Evolutionary conservation across 306 rosid species (phyloP), one percentile per base, ranked within the genome.

Genomic region (Corylus americana): DNA sequence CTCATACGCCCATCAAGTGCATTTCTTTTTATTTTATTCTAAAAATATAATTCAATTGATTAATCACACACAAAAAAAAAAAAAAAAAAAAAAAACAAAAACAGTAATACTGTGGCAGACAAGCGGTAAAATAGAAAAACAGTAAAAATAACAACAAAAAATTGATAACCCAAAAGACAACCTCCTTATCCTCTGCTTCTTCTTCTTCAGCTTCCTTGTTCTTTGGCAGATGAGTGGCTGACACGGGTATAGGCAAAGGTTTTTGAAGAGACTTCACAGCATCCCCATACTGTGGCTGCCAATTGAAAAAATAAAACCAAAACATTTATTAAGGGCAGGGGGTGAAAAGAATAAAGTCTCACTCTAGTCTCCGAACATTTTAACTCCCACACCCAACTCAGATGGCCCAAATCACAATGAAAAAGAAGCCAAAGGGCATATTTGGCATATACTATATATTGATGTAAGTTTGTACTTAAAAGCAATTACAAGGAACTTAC

Each of bases 221-320:
- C 85, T 86, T 86, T 51, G 85, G 71, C 50, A 58, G 42, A 71
- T 45, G 50, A 75, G 68, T 80, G 74, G 81, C 83, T 76, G 82
- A 86, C 78, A 76, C 67, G 11, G 87, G 74, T 18, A 89, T 77
- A 71, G 97, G 94, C 73, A 71, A 87, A 64, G 99, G 96, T 78
- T 88, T 89, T 12, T 98, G 99, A 81, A 95, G 94, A 69, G 90
- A 74, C 77, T 83, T 90, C 29, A 79, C 83, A 77, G 74, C 77
- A 72, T 89, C 89, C 63, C 84, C 86, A 79, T 85, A 86, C 44
- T 37, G 91, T 79, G 86, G 88, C 99, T 95, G 91, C 83, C 82
- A 83, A 81, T 58, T 47, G 45, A 16, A 51, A 35, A 31, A 61
- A 29, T 48, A 77, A 79, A 70, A 11, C 64, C 9, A 62, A 53